Conservation (phyloP, 2,329 filamentous ascomycete species). For the Neoscytalidium dimidiatum region DNA sequence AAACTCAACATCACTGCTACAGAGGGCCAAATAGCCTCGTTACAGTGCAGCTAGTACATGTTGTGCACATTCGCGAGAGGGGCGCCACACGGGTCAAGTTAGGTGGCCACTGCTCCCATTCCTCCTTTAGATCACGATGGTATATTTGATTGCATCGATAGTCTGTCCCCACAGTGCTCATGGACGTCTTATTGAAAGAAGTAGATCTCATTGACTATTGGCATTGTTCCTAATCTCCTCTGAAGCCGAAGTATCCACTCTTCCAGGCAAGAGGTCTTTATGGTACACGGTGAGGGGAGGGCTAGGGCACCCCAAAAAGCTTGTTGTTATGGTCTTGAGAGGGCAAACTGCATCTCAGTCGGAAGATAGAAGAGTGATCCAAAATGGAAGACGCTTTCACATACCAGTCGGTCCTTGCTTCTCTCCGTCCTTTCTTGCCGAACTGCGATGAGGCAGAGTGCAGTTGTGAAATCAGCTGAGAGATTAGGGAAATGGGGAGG, state of each 20-base stretch:
- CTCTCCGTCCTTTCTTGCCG: not conserved
- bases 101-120: conserved; percentile 58
- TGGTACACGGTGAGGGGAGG: not conserved
- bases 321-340: not conserved
- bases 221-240: not conserved
- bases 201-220: conserved; percentile 6
- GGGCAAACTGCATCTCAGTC: not conserved
- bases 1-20: conserved; percentile 26
- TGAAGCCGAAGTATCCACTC: not conserved
- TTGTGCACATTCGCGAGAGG: not conserved
- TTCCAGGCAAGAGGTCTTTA: not conserved
- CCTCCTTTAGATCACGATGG: not conserved
- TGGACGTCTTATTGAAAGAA: not conserved
- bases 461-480: not conserved
- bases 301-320: not conserved
- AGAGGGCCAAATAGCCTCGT: conserved; percentile 49
- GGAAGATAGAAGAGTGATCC: not conserved
- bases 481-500: not conserved
- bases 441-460: not conserved
- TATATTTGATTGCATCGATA: not conserved
- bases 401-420: conserved; percentile 5
- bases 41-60: conserved; percentile 23
- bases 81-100: conserved; percentile 56
- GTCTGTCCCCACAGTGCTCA: not conserved
- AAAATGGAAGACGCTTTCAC: conserved; percentile 14